Percentiles rank a stretch among this genome's conserved stretches.
phyloP scores from a whole-genome alignment of 1,284 basidiomycete genomes.

The Cutaneotrichosporon cutaneum region DNA sequence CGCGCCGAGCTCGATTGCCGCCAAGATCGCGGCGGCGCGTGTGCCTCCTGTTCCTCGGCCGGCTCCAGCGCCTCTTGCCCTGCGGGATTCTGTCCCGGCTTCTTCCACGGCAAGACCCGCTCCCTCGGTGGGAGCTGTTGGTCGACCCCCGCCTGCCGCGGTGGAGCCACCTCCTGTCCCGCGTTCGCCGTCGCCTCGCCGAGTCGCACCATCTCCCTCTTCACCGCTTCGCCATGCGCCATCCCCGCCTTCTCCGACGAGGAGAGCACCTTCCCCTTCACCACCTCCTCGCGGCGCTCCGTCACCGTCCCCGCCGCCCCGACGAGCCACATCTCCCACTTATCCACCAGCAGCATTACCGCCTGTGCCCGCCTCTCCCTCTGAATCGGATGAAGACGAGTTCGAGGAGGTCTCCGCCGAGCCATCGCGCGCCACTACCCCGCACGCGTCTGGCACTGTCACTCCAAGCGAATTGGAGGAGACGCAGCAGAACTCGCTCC shows the following conservation, averaged over 20 bases:
- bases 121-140: no score
- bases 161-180: neutral
- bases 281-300: neutral
- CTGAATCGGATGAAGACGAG: constrained; percentile 30
- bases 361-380: neutral
- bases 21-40: neutral
- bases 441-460: neutral
- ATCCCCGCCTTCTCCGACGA: neutral
- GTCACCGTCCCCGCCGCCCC: neutral
- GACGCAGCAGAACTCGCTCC: constrained; percentile 6
- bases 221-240: neutral
- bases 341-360: neutral
- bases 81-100: neutral
- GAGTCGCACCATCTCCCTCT: neutral
- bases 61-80: neutral
- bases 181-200: neutral
- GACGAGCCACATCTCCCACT: neutral
- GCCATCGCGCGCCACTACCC: neutral
- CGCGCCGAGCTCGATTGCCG: neutral
- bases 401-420: constrained; percentile 18
- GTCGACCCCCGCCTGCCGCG: neutral
- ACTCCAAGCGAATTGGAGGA: neutral
- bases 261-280: neutral
- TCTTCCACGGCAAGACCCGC: neutral
- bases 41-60: neutral